Conservation (phyloP, 768 basidiomycete genomes). For the Fistulinella prunicolor region DNA sequence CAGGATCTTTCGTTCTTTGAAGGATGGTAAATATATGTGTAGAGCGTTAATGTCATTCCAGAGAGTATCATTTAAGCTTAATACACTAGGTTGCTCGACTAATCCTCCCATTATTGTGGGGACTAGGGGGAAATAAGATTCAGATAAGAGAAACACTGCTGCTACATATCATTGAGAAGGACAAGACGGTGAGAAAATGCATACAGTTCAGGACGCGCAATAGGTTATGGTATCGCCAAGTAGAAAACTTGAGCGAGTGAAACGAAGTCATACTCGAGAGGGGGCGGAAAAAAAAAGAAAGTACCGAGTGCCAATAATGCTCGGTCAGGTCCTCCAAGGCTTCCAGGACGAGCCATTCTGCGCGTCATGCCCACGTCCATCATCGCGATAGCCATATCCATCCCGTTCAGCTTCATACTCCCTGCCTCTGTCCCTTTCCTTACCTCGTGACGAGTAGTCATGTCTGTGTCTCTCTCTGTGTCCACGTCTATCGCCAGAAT, state of each 20-base stretch:
- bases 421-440: constrained; percentile 7
- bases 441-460: too few relatives aligned
- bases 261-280: not conserved
- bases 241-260: not conserved
- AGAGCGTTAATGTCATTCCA: not conserved
- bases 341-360: constrained; percentile 11
- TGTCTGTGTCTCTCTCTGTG: constrained; percentile 16
- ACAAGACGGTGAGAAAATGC: not conserved
- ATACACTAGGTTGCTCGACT: too few relatives aligned
- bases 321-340: constrained; percentile 12
- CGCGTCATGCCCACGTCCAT: constrained; percentile 2
- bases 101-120: not conserved
- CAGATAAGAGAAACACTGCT: not conserved
- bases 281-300: not conserved
- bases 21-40: constrained; percentile 44
- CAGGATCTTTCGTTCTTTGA: constrained; percentile 90
- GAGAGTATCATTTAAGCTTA: too few relatives aligned
- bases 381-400: constrained; percentile 4
- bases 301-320: not conserved
- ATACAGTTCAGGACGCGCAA: not conserved
- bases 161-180: not conserved
- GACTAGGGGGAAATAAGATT: not conserved
- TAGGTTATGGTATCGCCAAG: constrained; percentile 7
- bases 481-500: constrained; percentile 9
- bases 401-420: constrained; percentile 1